These are phyloP conservation scores for Candida sanyiensis DNA, from an alignment of 805 yeast species.

Conservation along the genomic window DNA sequence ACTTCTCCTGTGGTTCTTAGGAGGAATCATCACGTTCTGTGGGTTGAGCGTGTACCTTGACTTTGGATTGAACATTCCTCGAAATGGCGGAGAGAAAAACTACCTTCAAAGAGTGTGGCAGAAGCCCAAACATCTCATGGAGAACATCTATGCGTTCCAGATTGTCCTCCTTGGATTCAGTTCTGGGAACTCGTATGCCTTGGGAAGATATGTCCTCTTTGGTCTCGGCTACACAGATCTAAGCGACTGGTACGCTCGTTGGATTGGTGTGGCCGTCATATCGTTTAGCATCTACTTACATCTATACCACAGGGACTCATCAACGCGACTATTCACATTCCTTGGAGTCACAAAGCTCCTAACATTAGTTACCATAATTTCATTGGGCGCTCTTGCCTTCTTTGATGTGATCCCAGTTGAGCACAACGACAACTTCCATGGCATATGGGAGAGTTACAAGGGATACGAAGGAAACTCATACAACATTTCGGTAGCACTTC, in stretches of 20 bases:
- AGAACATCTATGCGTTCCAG: slow-evolving; percentile 44
- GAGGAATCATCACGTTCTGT: slow-evolving; percentile 51
- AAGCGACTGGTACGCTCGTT: slow-evolving; percentile 33
- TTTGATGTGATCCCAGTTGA: slow-evolving; percentile 28
- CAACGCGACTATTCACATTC: slow-evolving; percentile 45
- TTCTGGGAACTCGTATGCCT: slow-evolving; percentile 59
- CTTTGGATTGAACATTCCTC: slow-evolving; percentile 59
- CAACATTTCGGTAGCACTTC: slow-evolving; percentile 48
- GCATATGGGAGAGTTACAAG: slow-evolving; percentile 35
- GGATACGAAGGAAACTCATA: slow-evolving; percentile 39
- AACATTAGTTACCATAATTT: slow-evolving; percentile 43
- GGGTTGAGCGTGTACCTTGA: slow-evolving; percentile 57
- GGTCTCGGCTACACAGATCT: slow-evolving; percentile 36
- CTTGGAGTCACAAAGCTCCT: slow-evolving; percentile 51
- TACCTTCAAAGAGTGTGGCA: slow-evolving; percentile 54
- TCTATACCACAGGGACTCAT: slow-evolving; percentile 41
- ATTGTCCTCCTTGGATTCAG: slow-evolving; percentile 56
- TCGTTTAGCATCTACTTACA: slow-evolving; percentile 45
- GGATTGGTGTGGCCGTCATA: slow-evolving; percentile 45
- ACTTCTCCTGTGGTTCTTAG: slow-evolving; percentile 54
- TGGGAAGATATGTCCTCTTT: slow-evolving; percentile 51
- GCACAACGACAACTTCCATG: slow-evolving; percentile 29
- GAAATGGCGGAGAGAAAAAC: slow-evolving; percentile 66
- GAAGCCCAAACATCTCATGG: slow-evolving; percentile 48
- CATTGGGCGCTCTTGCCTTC: slow-evolving; percentile 40